These are phyloP conservation scores for Claviceps quebecensis DNA, from an alignment of 2,329 filamentous ascomycete species.

Conservation along the genomic window DNA sequence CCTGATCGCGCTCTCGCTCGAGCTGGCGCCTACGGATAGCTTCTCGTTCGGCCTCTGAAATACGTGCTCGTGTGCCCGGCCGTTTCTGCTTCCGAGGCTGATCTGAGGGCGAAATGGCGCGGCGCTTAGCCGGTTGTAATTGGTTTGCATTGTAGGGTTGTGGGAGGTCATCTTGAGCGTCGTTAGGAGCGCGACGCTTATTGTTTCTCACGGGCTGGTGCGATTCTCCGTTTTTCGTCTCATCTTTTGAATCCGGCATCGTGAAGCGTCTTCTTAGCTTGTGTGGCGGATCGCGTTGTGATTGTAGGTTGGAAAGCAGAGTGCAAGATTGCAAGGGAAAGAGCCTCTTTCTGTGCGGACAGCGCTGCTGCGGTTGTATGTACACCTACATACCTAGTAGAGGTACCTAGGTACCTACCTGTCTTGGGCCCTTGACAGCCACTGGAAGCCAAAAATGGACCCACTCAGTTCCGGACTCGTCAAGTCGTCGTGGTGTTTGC, in stretches of 20 bases:
- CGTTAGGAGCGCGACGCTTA: slow-evolving; percentile 21
- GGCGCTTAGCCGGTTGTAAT: slow-evolving; percentile 44
- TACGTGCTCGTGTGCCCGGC: slow-evolving; percentile 51
- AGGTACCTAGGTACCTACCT: no score
- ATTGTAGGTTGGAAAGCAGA: not conserved
- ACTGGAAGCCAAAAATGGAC: no score
- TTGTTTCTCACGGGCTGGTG: slow-evolving; percentile 9
- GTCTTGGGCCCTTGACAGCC: no score
- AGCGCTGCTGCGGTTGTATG: no score
- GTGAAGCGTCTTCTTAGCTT: not conserved
- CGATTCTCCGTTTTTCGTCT: not conserved
- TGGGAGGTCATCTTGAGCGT: slow-evolving; percentile 32
- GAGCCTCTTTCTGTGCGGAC: no score
- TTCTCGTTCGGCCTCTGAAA: slow-evolving; percentile 53
- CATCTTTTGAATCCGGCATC: not conserved
- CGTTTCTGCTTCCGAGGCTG: slow-evolving; percentile 53
- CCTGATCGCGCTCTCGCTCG: slow-evolving; percentile 36
- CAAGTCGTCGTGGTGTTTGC: not conserved
- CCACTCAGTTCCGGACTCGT: slow-evolving; percentile 7
- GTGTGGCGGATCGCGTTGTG: not conserved
- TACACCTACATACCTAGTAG: no score
- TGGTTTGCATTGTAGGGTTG: slow-evolving; percentile 47
- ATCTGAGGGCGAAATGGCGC: slow-evolving; percentile 39
- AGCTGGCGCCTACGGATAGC: slow-evolving; percentile 49
- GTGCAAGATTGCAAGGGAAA: no score